Evolutionary conservation across 768 basidiomycete species (phyloP).

Genomic region (Obba rivulosa): DNA sequence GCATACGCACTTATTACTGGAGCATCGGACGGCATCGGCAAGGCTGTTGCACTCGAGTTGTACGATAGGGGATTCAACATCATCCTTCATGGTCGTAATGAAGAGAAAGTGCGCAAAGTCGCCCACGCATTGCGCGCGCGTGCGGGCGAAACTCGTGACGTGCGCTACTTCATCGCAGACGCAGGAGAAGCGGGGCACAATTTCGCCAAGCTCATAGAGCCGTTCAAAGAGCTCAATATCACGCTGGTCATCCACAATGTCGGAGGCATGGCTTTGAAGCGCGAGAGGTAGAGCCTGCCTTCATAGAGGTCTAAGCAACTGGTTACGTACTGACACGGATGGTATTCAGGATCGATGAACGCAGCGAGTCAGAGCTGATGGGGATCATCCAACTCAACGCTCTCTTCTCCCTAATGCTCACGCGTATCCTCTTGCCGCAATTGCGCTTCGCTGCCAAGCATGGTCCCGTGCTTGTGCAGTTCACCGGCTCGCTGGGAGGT

Average conservation of each 20-base stretch:
- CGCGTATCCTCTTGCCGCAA: slow-evolving; percentile 20
- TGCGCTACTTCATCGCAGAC: slow-evolving; percentile 20
- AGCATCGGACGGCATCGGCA: slow-evolving; percentile 23
- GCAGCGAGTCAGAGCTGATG: slow-evolving; percentile 12
- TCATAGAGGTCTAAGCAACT: too few species aligned
- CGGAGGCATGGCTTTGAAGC: slow-evolving; percentile 7
- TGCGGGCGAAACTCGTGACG: slow-evolving; percentile 2
- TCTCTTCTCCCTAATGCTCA: slow-evolving; percentile 20
- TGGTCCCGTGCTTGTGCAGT: slow-evolving; percentile 17
- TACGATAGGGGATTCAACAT: slow-evolving; percentile 21
- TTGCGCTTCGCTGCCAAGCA: slow-evolving; percentile 14
- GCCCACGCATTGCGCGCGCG: slow-evolving; percentile 12
- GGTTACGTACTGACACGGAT: too few species aligned
- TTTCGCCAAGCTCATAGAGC: slow-evolving; percentile 12
- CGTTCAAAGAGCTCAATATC: slow-evolving; percentile 18
- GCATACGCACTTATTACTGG: slow-evolving; percentile 21
- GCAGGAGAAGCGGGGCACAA: slow-evolving; percentile 12
- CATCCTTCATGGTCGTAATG: slow-evolving; percentile 21
- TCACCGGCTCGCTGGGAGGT: slow-evolving; percentile 16
- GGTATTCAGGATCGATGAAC: slow-evolving; percentile 15
- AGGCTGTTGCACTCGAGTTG: slow-evolving; percentile 17
- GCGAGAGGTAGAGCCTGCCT: slow-evolving; percentile 8
- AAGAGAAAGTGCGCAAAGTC: slow-evolving; percentile 17
- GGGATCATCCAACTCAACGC: slow-evolving; percentile 13
- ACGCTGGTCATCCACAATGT: slow-evolving; percentile 22